Evolutionary conservation across 108 stramenopile genomes (phyloP).

Genomic region (Fragilariopsis cylindrus): DNA sequence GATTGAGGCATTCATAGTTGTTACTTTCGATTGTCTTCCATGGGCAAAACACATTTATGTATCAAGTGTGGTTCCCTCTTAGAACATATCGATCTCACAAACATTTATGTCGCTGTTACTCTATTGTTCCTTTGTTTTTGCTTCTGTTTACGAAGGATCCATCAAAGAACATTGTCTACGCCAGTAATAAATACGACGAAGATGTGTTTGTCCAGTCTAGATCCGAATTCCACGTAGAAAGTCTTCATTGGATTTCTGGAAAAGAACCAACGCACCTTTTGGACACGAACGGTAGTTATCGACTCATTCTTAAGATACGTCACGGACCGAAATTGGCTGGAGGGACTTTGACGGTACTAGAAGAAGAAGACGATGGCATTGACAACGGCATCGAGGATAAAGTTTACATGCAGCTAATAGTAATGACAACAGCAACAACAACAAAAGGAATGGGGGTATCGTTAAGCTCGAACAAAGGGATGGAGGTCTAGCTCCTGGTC

Average conservation of each 20-base stretch:
- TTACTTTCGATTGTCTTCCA: too few species aligned
- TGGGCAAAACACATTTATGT: too few species aligned
- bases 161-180: constrained; percentile 68
- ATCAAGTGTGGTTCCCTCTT: too few species aligned
- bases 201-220: constrained; percentile 59
- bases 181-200: constrained; percentile 90
- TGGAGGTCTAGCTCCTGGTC: constrained; percentile 93
- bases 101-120: too few species aligned
- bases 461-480: constrained; percentile 77
- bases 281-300: neutral
- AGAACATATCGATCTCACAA: too few species aligned
- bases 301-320: constrained; percentile 65
- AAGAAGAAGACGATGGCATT: constrained; percentile 38
- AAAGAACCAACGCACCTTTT: constrained; percentile 36
- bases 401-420: constrained; percentile 91
- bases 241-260: constrained; percentile 85
- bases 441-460: constrained; percentile 40
- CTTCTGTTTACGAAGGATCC: constrained; percentile 54
- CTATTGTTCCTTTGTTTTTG: too few species aligned
- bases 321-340: constrained; percentile 85
- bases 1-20: too few species aligned
- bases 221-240: constrained; percentile 82
- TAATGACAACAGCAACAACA: constrained; percentile 33
- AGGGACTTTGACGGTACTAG: constrained; percentile 53
- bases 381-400: constrained; percentile 56